Percentiles rank a stretch among this genome's conserved stretches.
Conservation (phyloP, 371 early-diverging fungal species). For the Syncephalastrum sp. region DNA sequence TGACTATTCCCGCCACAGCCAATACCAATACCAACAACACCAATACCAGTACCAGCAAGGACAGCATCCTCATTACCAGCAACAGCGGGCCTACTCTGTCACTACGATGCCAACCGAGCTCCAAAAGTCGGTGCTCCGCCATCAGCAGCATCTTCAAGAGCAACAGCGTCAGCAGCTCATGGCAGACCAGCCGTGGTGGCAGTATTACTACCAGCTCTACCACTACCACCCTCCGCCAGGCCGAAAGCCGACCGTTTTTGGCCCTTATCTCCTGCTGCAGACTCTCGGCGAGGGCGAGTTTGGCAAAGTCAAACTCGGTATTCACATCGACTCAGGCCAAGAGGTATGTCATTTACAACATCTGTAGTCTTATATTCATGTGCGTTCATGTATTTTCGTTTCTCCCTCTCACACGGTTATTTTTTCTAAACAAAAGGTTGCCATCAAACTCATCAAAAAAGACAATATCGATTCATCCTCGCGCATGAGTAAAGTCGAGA, state of each 20-base stretch:
- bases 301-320: conserved; percentile 97
- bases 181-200: conserved; percentile 46
- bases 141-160: conserved; percentile 21
- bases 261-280: conserved; percentile 93
- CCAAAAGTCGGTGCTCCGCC: conserved; percentile 28
- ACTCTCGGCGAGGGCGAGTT: conserved; percentile 99
- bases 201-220: conserved; percentile 42
- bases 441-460: conserved; percentile 81
- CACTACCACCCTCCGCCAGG: conserved; percentile 47
- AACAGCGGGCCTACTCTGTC: conserved; percentile 46
- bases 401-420: conserved; percentile 3
- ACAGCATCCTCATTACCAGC: conserved; percentile 14
- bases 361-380: not conserved
- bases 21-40: conserved; percentile 7
- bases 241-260: conserved; percentile 71
- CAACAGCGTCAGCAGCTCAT: conserved; percentile 25
- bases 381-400: not conserved
- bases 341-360: conserved; percentile 64
- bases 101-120: conserved; percentile 44
- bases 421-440: conserved; percentile 53
- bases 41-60: conserved; percentile 5
- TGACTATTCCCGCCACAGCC: conserved; percentile 5
- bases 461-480: conserved; percentile 79
- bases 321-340: conserved; percentile 87
- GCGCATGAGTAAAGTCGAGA: conserved; percentile 77